Conservation (phyloP, 257 asterid species). For the Plantago ovata region DNA sequence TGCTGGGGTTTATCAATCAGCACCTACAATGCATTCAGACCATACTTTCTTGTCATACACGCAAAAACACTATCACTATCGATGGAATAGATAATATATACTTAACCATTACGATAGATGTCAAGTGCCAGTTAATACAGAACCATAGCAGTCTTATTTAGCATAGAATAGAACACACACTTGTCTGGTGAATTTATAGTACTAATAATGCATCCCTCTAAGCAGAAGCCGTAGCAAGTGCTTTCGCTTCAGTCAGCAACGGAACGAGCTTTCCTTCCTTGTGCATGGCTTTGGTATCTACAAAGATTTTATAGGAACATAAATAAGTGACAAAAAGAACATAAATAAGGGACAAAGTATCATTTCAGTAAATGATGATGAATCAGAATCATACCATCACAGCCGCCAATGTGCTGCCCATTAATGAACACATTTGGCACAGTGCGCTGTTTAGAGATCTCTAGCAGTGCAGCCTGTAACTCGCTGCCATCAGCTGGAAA, state of each 20-base stretch:
- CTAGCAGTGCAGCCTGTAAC: conserved; percentile 65
- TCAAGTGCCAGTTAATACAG: neutral
- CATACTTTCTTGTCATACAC: neutral
- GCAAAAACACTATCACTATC: neutral
- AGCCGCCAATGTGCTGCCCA: conserved; percentile 92
- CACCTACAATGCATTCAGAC: no score
- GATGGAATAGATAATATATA: neutral
- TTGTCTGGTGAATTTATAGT: neutral
- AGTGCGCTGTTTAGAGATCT: conserved; percentile 75
- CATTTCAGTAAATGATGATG: neutral
- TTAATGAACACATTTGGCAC: conserved; percentile 87
- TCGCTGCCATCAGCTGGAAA: conserved; percentile 71
- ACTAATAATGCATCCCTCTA: conserved; percentile 17
- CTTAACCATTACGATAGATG: neutral
- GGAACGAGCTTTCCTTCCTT: conserved; percentile 65
- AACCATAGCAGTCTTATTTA: conserved; percentile 1
- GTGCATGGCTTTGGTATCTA: conserved; percentile 69
- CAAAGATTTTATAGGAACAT: conserved; percentile 15
- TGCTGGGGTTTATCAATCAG: no score
- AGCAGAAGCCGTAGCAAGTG: conserved; percentile 46
- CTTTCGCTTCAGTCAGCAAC: conserved; percentile 79
- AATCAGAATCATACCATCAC: conserved; percentile 63
- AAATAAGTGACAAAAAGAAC: neutral
- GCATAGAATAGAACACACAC: neutral
- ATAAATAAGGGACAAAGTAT: conserved; percentile 2